Evolutionary conservation across 768 basidiomycete genomes (phyloP).

Genomic region (Dentipellis sp.): DNA sequence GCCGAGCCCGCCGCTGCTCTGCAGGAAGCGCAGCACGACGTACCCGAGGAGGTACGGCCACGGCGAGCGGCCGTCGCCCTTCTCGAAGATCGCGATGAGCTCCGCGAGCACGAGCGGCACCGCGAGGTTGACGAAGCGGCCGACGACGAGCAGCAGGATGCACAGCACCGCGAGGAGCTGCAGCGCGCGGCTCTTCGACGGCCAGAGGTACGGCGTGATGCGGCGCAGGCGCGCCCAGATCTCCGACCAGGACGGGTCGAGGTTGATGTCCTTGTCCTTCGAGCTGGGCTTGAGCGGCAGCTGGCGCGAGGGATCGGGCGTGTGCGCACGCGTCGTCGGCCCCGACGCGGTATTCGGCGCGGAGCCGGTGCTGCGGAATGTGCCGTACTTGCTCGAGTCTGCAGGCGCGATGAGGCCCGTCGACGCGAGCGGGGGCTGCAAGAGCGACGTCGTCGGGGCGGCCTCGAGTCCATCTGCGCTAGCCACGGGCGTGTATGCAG

Average conservation of each 20-base stretch:
- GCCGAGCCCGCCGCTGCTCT: slow-evolving; percentile 67
- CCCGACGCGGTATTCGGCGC: slow-evolving; percentile 34
- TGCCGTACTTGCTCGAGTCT: slow-evolving; percentile 60
- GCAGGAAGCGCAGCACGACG: slow-evolving; percentile 59
- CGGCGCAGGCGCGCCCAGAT: slow-evolving; percentile 54
- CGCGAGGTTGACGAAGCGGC: slow-evolving; percentile 67
- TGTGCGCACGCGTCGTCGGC: slow-evolving; percentile 38
- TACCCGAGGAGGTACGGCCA: slow-evolving; percentile 69
- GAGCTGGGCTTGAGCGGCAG: slow-evolving; percentile 15
- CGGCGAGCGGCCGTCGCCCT: slow-evolving; percentile 35
- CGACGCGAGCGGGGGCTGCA: slow-evolving; percentile 40
- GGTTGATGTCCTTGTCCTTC: slow-evolving; percentile 37
- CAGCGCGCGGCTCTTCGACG: slow-evolving; percentile 50
- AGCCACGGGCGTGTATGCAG: slow-evolving; percentile 49
- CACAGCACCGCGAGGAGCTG: slow-evolving; percentile 71
- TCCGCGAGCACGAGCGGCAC: slow-evolving; percentile 65
- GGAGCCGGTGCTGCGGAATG: slow-evolving; percentile 49
- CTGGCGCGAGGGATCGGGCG: slow-evolving; percentile 22
- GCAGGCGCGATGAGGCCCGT: slow-evolving; percentile 39
- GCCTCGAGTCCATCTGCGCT: slow-evolving; percentile 24
- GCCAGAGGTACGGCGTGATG: slow-evolving; percentile 81
- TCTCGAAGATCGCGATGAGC: slow-evolving; percentile 50
- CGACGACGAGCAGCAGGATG: slow-evolving; percentile 58
- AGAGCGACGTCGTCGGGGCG: slow-evolving; percentile 39
- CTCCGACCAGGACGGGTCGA: slow-evolving; percentile 67